Evolutionary conservation across 148 eudicot species (phyloP).

Genomic region (Amaranthus cruentus): DNA sequence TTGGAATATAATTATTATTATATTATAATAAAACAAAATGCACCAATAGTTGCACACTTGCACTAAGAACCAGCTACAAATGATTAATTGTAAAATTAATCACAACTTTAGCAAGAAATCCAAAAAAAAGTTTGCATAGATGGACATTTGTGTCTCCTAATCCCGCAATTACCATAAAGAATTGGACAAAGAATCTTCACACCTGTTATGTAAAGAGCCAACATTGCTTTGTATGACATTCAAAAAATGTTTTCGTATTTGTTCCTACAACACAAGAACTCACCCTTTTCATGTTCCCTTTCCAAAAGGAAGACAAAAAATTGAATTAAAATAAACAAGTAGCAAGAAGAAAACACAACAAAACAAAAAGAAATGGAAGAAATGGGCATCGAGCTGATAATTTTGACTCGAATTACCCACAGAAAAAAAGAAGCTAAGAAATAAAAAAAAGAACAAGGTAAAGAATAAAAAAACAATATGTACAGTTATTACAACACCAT

Average conservation of each 20-base stretch:
- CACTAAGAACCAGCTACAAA: too few relatives aligned
- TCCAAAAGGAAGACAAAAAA: neutral
- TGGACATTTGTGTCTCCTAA: slow-evolving; percentile 1
- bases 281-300: slow-evolving; percentile 7
- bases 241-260: neutral
- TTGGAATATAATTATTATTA: too few relatives aligned
- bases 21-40: too few relatives aligned
- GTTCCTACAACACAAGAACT: neutral
- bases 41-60: too few relatives aligned
- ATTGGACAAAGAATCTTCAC: neutral
- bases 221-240: slow-evolving; percentile 21
- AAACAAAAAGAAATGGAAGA: neutral
- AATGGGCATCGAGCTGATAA: slow-evolving; percentile 15
- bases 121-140: neutral
- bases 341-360: neutral
- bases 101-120: too few relatives aligned
- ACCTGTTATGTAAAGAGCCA: slow-evolving; percentile 14
- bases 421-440: neutral
- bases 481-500: slow-evolving; percentile 37
- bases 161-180: neutral
- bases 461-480: slow-evolving; percentile 21
- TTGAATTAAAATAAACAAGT: neutral
- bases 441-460: neutral
- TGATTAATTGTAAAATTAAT: too few relatives aligned
- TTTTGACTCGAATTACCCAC: slow-evolving; percentile 7